Conservation (phyloP, 1,284 basidiomycete species). For the Rhodotorula sp. region DNA sequence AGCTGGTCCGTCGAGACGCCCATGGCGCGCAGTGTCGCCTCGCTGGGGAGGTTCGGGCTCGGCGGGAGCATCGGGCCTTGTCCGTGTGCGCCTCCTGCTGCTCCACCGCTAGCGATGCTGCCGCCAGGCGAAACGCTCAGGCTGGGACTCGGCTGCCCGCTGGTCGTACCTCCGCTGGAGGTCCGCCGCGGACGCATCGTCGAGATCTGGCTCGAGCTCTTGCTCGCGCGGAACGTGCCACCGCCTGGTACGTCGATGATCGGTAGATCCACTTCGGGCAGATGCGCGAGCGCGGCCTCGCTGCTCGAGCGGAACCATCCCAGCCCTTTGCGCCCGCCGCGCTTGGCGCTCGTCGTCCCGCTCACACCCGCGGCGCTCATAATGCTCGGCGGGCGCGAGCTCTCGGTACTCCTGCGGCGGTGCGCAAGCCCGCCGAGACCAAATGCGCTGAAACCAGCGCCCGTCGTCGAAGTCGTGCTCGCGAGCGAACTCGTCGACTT, state of each 20-base stretch:
- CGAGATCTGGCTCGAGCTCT: slow-evolving; percentile 4
- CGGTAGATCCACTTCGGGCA: not conserved
- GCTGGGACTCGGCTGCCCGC: not conserved
- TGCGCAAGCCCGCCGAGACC: not conserved
- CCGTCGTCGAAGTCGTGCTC: not conserved
- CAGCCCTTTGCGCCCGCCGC: slow-evolving; percentile 21
- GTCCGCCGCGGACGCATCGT: not conserved
- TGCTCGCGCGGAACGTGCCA: not conserved
- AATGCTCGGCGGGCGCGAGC: slow-evolving; percentile 18
- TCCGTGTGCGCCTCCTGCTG: not conserved
- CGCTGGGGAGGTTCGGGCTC: slow-evolving; percentile 18
- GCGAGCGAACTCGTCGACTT: slow-evolving; percentile 22
- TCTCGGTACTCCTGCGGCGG: slow-evolving; percentile 13
- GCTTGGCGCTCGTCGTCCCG: slow-evolving; percentile 11
- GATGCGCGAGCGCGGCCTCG: slow-evolving; percentile 19
- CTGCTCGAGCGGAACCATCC: slow-evolving; percentile 40
- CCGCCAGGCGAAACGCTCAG: not conserved
- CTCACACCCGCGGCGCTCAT: slow-evolving; percentile 28
- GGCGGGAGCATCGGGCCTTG: slow-evolving; percentile 1
- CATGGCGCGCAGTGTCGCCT: slow-evolving; percentile 17
- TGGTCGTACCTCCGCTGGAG: too few species aligned
- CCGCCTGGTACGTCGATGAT: not conserved
- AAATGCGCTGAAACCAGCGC: not conserved
- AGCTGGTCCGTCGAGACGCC: slow-evolving; percentile 15
- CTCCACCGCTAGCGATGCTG: not conserved